A percentile compares a stretch with the other conserved stretches of the same genome.
phyloP scores from a whole-genome alignment of 345 rosid genomes.

The Linum lewisii region DNA sequence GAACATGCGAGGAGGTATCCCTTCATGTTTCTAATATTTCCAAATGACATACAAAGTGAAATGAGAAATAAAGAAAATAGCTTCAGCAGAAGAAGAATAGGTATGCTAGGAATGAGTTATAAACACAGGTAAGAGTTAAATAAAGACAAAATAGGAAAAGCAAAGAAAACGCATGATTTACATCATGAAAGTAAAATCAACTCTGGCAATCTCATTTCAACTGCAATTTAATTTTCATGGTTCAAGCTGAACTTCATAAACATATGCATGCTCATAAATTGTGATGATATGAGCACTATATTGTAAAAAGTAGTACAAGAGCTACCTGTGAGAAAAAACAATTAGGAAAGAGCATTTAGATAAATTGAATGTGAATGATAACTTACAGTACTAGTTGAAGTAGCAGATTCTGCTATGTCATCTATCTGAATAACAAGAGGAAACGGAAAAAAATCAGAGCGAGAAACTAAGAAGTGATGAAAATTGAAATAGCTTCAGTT shows the following conservation, averaged over 20 bases:
- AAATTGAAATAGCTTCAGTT: slow-evolving; percentile 7
- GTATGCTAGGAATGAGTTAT: not conserved
- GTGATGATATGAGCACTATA: too few species aligned
- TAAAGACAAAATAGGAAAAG: not conserved
- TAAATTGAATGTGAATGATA: slow-evolving; percentile 10
- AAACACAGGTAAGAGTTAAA: not conserved
- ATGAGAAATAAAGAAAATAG: not conserved
- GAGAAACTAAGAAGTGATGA: not conserved
- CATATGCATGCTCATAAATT: too few species aligned
- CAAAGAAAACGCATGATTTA: not conserved
- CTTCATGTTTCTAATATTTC: slow-evolving; percentile 70
- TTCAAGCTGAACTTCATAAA: too few species aligned
- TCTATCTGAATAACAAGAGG: slow-evolving; percentile 36
- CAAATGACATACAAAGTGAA: not conserved
- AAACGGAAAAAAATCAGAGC: slow-evolving; percentile 4
- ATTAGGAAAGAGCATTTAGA: not conserved
- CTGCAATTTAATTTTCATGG: too few species aligned
- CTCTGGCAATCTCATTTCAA: too few species aligned
- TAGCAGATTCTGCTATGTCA: slow-evolving; percentile 25
- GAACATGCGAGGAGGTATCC: slow-evolving; percentile 95
- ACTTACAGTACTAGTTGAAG: slow-evolving; percentile 34
- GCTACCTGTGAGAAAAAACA: not conserved
- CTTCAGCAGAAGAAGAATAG: not conserved
- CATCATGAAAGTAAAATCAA: too few species aligned
- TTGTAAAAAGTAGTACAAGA: too few species aligned